A percentile compares a stretch with the other conserved stretches of the same genome.
phyloP scores from a whole-genome alignment of 257 asterid species.

The Lantana camara region DNA sequence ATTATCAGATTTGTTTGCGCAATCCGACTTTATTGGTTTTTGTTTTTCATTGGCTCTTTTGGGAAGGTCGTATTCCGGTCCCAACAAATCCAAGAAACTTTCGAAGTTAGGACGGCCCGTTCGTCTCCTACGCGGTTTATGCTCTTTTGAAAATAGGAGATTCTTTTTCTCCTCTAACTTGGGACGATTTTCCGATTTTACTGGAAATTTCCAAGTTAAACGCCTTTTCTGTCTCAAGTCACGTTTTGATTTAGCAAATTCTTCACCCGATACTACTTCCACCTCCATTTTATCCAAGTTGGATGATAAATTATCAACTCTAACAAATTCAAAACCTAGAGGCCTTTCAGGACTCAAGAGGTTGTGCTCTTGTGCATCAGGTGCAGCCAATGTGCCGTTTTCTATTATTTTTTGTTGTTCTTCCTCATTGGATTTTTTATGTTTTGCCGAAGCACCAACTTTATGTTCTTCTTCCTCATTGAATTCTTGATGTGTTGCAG shows the following conservation, averaged over 20 bases:
- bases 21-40: too few species aligned
- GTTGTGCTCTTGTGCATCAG: conserved; percentile 17
- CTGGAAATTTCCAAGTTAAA: conserved; percentile 16
- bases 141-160: neutral
- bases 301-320: conserved; percentile 26
- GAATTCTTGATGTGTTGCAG: too few species aligned
- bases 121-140: conserved; percentile 6
- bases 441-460: too few species aligned
- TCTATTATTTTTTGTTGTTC: conserved; percentile 13
- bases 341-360: conserved; percentile 39
- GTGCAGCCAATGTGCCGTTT: too few species aligned
- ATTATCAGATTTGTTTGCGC: neutral
- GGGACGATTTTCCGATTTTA: conserved; percentile 3
- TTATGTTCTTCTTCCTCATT: too few species aligned
- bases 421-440: neutral
- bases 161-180: neutral
- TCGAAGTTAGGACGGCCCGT: neutral
- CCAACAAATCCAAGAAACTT: neutral
- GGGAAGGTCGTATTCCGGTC: neutral
- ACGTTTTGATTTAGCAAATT: conserved; percentile 20
- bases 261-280: conserved; percentile 13
- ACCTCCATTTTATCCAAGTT: neutral
- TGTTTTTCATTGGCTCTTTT: neutral
- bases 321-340: conserved; percentile 41
- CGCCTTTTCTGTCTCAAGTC: conserved; percentile 32